A percentile compares a stretch with the other conserved stretches of the same genome.
Conservation (phyloP, 371 early-diverging fungal species). For the Apophysomyces trapeziformis region DNA sequence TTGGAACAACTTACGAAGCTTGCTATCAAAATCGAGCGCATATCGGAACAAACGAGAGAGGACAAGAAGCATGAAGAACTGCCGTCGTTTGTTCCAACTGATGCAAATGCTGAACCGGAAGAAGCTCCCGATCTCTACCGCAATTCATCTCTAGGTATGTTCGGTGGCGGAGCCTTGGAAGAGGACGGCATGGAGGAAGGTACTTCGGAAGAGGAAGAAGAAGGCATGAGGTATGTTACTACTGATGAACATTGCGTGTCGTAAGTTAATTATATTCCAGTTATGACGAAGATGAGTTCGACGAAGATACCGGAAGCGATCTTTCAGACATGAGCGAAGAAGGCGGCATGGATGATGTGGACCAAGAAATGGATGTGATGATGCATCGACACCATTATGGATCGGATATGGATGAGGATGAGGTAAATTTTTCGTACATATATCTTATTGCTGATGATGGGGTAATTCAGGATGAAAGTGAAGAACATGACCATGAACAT, state of each 20-base stretch:
- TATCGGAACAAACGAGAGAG: conserved; percentile 39
- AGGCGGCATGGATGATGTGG: conserved; percentile 66
- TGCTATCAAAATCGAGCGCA: conserved; percentile 81
- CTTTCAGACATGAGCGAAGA: conserved; percentile 69
- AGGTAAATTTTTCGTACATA: conserved; percentile 17
- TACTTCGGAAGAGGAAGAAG: conserved; percentile 60
- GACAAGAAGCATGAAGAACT: conserved; percentile 42
- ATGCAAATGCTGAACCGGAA: conserved; percentile 25
- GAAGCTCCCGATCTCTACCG: conserved; percentile 84
- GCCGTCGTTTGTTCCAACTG: conserved; percentile 35
- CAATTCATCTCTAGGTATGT: conserved; percentile 92
- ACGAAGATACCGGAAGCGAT: conserved; percentile 76
- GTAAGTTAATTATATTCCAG: conserved; percentile 20
- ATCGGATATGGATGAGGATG: conserved; percentile 58
- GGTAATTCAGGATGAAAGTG: conserved; percentile 36
- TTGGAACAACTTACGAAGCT: conserved; percentile 87
- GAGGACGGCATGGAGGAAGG: conserved; percentile 72
- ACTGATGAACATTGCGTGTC: not conserved
- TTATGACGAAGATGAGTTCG: conserved; percentile 69
- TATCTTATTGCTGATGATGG: not conserved
- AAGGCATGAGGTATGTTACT: conserved; percentile 49
- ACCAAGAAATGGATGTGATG: conserved; percentile 66
- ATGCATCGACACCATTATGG: conserved; percentile 61
- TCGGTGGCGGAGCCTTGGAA: conserved; percentile 67
- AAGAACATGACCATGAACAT: conserved; percentile 42